Evolutionary conservation across 768 basidiomycete genomes (phyloP), one percentile per base, ranked within the genome.

Genomic region (Leccinum boreale): DNA sequence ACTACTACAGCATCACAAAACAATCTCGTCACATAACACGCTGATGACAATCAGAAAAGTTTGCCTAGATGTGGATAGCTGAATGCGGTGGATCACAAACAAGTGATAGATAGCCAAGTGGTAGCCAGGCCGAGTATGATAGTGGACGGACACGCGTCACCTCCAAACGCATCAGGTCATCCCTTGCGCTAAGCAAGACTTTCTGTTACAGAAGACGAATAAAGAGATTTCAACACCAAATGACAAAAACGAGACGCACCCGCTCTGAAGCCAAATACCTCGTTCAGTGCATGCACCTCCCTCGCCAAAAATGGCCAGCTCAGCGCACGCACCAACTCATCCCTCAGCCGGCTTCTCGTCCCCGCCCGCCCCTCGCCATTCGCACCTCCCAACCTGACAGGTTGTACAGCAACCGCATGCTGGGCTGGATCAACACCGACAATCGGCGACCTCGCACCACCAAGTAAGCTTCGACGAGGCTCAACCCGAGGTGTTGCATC

Each of bases 331-430:
- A 82, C 79, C 53, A 92, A 75, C 70, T 86, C 89, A 62, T 73
- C 77, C 63, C 77, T 78, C 61, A 88, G 68, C 62, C 72, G 7
- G 77, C 47, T 70, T 67, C 60, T 79, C 79, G 62, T 85, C 79
- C 23, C 74, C 79, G 4, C 77, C 79, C 0, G 85, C 86, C 85
- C 64, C 81, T 81, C 19, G 92, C 92, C 19, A 96, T 81, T 70
- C 87, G 85, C 64, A 92, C 86, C 73, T 98, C 95, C 93, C 93
- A 98, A 10, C 91, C 94, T 67, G 92, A 86, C 24, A 98, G 79
- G 68, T 98, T 95, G 73, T 94, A 97, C 73, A 98, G 74, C 70
- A 98, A 76, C 17, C 93, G 84, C 84, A 98, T 89, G 64, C 97
- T 98, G 19, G 96, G 96, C 76, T 98, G 93, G 60, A 93, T 94